Evolutionary conservation across 306 rosid species (phyloP).

Genomic region (Cucurbita pepo): DNA sequence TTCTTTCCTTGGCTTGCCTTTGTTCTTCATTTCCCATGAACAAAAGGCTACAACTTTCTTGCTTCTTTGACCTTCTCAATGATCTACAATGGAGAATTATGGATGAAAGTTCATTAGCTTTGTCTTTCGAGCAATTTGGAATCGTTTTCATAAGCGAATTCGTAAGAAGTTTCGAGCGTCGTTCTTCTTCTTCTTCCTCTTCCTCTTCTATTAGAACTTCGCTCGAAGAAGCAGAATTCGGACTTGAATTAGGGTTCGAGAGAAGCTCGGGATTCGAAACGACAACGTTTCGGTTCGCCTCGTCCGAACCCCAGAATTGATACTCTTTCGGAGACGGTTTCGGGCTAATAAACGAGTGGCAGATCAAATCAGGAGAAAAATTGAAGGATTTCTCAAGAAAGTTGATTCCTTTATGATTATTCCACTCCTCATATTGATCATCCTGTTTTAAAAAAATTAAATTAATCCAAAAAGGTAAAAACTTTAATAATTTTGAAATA

Average conservation of each 20-base stretch:
- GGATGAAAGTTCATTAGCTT: constrained; percentile 34
- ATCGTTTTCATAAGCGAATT: constrained; percentile 28
- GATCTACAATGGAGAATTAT: constrained; percentile 57
- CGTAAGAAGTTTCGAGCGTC: constrained; percentile 22
- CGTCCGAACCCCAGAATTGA: constrained; percentile 39
- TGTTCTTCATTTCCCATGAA: constrained; percentile 34
- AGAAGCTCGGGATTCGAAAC: constrained; percentile 68
- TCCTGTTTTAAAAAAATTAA: neutral
- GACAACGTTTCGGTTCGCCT: constrained; percentile 21
- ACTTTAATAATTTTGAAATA: neutral
- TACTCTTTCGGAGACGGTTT: constrained; percentile 38
- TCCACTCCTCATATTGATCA: neutral
- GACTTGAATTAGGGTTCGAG: constrained; percentile 81
- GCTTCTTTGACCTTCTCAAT: constrained; percentile 1
- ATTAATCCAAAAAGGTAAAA: neutral
- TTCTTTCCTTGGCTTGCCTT: constrained; percentile 37
- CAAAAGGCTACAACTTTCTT: constrained; percentile 52
- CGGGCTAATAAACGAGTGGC: constrained; percentile 15
- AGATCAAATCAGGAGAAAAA: constrained; percentile 7
- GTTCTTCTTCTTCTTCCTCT: neutral
- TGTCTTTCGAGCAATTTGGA: constrained; percentile 27
- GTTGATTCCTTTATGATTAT: neutral
- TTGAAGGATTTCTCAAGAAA: constrained; percentile 22
- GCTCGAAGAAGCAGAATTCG: constrained; percentile 85
- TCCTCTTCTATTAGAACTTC: constrained; percentile 45